Conservation (phyloP, 176 grass and related monocot genomes). For the Phyllostachys edulis region DNA sequence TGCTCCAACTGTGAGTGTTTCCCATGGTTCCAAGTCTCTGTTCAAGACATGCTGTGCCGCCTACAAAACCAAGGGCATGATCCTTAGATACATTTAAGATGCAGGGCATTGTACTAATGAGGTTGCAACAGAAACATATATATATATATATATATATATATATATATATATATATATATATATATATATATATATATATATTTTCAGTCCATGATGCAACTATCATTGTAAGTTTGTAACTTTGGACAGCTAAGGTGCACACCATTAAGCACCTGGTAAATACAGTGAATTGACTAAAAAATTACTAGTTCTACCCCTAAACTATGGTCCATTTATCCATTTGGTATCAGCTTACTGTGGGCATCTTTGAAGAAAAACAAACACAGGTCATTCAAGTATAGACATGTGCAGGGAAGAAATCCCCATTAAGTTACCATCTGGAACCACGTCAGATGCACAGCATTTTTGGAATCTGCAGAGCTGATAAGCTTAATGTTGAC, state of each 20-base stretch:
- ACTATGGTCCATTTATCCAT: neutral
- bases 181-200: no score
- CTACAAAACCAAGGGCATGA: constrained; percentile 36
- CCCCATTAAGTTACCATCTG: neutral
- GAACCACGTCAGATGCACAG: neutral
- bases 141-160: neutral
- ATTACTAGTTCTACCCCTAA: neutral
- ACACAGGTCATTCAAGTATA: neutral
- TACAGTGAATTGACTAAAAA: neutral
- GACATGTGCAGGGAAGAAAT: neutral
- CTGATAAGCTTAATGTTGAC: neutral
- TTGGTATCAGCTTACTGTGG: neutral
- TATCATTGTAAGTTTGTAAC: neutral
- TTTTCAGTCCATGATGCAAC: no score
- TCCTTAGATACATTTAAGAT: neutral
- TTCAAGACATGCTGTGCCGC: constrained; percentile 63
- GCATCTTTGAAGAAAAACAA: neutral
- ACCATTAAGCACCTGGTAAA: neutral
- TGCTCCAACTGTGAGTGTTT: constrained; percentile 73
- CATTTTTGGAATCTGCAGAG: neutral
- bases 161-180: no score
- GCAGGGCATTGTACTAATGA: neutral
- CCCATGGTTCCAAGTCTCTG: constrained; percentile 88
- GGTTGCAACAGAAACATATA: neutral
- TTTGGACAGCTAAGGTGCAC: neutral